A percentile compares a stretch with the other conserved stretches of the same genome.
Evolutionary conservation across 164 flowering plant species (phyloP).

Genomic region (Vitis rotundifolia): DNA sequence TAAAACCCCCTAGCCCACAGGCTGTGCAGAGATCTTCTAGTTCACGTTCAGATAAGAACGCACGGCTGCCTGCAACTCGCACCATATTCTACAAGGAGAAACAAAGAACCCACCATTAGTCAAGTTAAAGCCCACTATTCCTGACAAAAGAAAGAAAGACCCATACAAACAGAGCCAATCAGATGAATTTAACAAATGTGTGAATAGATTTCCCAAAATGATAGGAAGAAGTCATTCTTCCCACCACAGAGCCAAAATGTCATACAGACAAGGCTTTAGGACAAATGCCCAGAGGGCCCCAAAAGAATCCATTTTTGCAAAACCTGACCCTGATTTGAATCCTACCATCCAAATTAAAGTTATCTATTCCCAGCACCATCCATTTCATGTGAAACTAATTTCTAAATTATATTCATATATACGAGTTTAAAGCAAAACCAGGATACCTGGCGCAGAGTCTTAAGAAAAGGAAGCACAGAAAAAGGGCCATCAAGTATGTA

Average conservation of each 20-base stretch:
- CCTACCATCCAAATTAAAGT: too few species aligned
- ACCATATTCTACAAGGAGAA: constrained; percentile 38
- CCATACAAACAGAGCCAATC: too few species aligned
- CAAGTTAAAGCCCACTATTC: too few species aligned
- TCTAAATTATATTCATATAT: background rate
- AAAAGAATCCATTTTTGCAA: background rate
- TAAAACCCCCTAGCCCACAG: constrained; percentile 71
- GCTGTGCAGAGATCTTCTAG: constrained; percentile 75
- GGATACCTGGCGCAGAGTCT: constrained; percentile 58
- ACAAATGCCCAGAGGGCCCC: background rate
- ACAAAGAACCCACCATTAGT: constrained; percentile 5
- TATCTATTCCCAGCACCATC: too few species aligned
- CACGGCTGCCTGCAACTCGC: constrained; percentile 49
- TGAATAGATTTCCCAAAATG: background rate
- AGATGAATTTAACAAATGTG: background rate
- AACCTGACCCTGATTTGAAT: background rate
- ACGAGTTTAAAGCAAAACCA: constrained; percentile 6
- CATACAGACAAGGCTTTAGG: background rate
- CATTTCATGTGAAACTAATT: too few species aligned
- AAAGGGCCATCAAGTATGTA: constrained; percentile 60
- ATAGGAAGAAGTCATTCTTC: background rate
- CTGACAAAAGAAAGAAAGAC: too few species aligned
- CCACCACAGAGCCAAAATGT: background rate
- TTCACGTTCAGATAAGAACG: constrained; percentile 63
- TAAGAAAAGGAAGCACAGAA: constrained; percentile 41